These are phyloP conservation scores for Myriosclerotinia curreyana DNA, from an alignment of 2,329 filamentous ascomycete genomes.

Conservation along the genomic window DNA sequence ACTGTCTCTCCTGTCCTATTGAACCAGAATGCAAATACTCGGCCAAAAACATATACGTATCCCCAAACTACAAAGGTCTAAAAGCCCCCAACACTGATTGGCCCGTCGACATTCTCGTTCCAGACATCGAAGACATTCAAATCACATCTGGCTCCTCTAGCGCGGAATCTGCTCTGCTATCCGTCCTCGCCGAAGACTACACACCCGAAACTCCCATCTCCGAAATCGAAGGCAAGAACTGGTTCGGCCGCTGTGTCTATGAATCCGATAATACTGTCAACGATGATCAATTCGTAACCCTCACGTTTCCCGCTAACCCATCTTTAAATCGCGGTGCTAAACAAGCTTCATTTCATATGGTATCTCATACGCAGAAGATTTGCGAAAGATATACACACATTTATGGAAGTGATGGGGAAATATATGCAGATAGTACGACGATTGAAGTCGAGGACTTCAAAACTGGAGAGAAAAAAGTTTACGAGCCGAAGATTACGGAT, in stretches of 20 bases:
- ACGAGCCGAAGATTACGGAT: conserved; percentile 59
- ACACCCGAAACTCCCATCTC: conserved; percentile 48
- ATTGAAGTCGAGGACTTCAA: conserved; percentile 75
- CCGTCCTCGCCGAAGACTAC: conserved; percentile 51
- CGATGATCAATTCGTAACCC: conserved; percentile 87
- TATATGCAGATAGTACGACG: conserved; percentile 74
- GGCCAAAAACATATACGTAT: conserved; percentile 66
- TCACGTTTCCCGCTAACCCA: conserved; percentile 60
- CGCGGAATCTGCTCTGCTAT: conserved; percentile 47
- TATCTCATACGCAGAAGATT: conserved; percentile 81
- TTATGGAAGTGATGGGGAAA: conserved; percentile 83
- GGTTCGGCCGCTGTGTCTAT: conserved; percentile 95
- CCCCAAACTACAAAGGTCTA: conserved; percentile 53
- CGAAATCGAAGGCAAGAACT: conserved; percentile 54
- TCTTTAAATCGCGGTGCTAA: conserved; percentile 57
- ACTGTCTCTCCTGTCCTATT: conserved; percentile 77
- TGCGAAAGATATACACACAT: conserved; percentile 82
- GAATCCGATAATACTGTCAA: conserved; percentile 91
- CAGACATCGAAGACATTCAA: conserved; percentile 81
- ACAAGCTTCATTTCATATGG: conserved; percentile 90
- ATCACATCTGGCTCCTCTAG: conserved; percentile 44
- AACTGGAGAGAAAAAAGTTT: conserved; percentile 49
- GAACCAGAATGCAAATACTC: conserved; percentile 80
- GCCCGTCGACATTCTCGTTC: conserved; percentile 87
- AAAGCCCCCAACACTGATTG: conserved; percentile 66